A percentile compares a stretch with the other conserved stretches of the same genome.
Conservation (phyloP, 2,329 filamentous ascomycete species). For the Pyrenochaeta sp. region DNA sequence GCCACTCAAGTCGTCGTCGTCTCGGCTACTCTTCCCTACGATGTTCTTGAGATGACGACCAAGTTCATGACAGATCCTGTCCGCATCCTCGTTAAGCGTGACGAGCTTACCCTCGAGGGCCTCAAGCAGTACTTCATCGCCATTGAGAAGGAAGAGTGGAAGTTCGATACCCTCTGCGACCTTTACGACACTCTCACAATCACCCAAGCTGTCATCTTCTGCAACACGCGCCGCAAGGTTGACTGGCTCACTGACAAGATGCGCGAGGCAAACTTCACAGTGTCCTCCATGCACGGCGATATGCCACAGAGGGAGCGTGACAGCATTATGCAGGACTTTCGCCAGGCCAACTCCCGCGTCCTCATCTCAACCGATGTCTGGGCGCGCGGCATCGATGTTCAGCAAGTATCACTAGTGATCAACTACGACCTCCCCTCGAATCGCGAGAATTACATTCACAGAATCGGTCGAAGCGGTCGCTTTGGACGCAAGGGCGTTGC, state of each 20-base stretch:
- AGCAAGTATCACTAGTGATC: conserved; percentile 97
- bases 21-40: conserved; percentile 94
- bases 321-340: conserved; percentile 99
- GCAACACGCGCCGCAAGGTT: conserved; percentile 98
- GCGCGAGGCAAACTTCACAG: conserved; percentile 98
- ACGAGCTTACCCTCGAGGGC: conserved; percentile 95
- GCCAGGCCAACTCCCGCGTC: conserved; percentile 93
- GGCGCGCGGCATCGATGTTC: conserved; percentile 98
- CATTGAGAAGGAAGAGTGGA: conserved; percentile 99
- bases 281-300: conserved; percentile 98
- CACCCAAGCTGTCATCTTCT: conserved; percentile 99
- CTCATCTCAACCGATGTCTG: conserved; percentile 97
- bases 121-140: conserved; percentile 99
- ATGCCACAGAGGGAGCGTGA: conserved; percentile 99
- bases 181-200: conserved; percentile 99
- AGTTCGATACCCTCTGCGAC: conserved; percentile 98
- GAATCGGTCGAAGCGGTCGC: conserved; percentile 92
- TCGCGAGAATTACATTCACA: conserved; percentile 99
- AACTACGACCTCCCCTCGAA: conserved; percentile 99
- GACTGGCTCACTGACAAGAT: conserved; percentile 99
- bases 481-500: conserved; percentile 98
- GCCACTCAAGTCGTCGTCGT: conserved; percentile 99
- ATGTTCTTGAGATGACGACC: conserved; percentile 98
- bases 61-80: conserved; percentile 99
- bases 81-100: conserved; percentile 96